Percentiles rank a stretch among this genome's conserved stretches.
These are phyloP conservation scores for Cladophialophora carrionii DNA, from an alignment of 2,329 filamentous ascomycete species.

Conservation along the genomic window DNA sequence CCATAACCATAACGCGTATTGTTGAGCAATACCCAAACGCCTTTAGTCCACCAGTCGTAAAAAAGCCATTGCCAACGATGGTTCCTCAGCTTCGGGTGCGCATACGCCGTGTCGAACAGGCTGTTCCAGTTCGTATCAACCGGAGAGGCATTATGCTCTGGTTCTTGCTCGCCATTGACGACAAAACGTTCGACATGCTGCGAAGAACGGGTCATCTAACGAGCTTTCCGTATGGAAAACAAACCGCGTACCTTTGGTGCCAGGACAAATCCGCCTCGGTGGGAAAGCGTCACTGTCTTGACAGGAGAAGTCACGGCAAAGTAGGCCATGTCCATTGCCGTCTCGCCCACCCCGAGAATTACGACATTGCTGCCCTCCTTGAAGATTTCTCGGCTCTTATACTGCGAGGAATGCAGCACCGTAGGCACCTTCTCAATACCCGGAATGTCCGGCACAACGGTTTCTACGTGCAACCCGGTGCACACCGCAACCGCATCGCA, in stretches of 20 bases:
- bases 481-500: conserved; percentile 20
- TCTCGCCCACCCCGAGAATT: conserved; percentile 17
- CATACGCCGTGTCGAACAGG: conserved; percentile 16
- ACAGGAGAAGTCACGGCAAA: conserved; percentile 19
- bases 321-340: conserved; percentile 22
- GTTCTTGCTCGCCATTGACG: conserved; percentile 13
- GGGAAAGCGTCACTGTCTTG: conserved; percentile 17
- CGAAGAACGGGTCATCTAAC: background rate
- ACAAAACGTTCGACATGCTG: conserved; percentile 16
- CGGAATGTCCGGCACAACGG: conserved; percentile 8
- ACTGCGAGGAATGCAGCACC: conserved; percentile 20
- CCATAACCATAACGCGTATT: conserved; percentile 18
- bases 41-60: conserved; percentile 18
- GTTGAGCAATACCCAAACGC: conserved; percentile 15
- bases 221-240: background rate
- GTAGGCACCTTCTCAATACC: conserved; percentile 19
- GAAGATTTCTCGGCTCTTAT: conserved; percentile 15
- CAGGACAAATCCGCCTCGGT: conserved; percentile 18
- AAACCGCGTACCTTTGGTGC: conserved; percentile 15
- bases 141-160: conserved; percentile 6
- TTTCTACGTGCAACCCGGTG: conserved; percentile 14
- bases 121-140: conserved; percentile 20
- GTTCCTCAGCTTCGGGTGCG: conserved; percentile 16
- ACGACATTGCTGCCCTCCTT: conserved; percentile 20
- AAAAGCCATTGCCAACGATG: conserved; percentile 13